Evolutionary conservation across 2,329 filamentous ascomycete species (phyloP).

Genomic region (Tolypocladium inflatum): DNA sequence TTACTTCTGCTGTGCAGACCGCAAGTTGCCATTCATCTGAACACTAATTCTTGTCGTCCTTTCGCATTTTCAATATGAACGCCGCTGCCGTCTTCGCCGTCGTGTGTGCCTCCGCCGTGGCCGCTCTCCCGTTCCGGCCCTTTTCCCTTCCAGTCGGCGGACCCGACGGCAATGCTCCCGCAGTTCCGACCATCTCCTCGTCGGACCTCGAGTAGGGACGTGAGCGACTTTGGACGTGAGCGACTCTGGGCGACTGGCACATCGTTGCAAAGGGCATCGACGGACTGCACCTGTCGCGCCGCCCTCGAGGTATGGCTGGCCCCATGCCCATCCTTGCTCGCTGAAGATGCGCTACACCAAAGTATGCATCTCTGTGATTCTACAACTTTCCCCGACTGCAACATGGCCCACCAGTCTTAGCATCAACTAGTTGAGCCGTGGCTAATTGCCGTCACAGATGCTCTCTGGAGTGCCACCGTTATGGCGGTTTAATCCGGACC

Average conservation of each 20-base stretch:
- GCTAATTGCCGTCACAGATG: no score
- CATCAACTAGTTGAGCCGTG: no score
- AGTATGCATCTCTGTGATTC: conserved; percentile 30
- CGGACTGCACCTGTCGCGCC: no score
- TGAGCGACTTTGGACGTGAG: background rate
- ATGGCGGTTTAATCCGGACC: no score
- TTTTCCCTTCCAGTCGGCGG: conserved; percentile 1
- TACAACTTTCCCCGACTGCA: conserved; percentile 5
- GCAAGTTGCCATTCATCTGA: background rate
- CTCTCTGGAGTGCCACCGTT: no score
- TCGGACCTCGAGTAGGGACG: conserved; percentile 6
- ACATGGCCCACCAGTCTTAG: no score
- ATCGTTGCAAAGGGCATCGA: no score
- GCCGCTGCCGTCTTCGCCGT: conserved; percentile 9
- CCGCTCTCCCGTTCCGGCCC: conserved; percentile 10
- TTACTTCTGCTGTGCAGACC: background rate
- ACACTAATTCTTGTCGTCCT: background rate
- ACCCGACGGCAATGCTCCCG: background rate
- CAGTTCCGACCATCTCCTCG: conserved; percentile 3
- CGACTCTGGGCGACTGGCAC: background rate
- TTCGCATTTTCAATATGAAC: conserved; percentile 10
- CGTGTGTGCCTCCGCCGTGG: conserved; percentile 9
- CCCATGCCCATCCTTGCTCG: background rate
- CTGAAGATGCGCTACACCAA: conserved; percentile 7
- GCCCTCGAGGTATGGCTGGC: background rate